A percentile compares a stretch with the other conserved stretches of the same genome.
phyloP scores from a whole-genome alignment of 192 early-diverging fungal species.

The Rhizophlyctis rosea region DNA sequence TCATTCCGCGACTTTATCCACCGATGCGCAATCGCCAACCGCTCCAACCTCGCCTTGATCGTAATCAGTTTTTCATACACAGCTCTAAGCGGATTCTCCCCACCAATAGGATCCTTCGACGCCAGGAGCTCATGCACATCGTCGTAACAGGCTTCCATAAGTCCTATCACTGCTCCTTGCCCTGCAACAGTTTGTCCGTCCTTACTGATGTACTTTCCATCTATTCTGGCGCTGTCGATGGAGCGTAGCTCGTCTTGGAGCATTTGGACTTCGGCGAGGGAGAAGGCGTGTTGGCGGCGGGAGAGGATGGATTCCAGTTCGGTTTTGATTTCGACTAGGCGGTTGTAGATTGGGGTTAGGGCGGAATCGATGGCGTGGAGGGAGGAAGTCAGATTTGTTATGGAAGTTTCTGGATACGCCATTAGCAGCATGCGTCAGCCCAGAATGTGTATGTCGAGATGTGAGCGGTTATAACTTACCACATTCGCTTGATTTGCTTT shows the following conservation, averaged over 20 bases:
- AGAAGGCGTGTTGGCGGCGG: slow-evolving; percentile 29
- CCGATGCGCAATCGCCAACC: slow-evolving; percentile 67
- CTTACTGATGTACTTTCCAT: slow-evolving; percentile 73
- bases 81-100: slow-evolving; percentile 34
- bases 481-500: slow-evolving; percentile 18
- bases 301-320: slow-evolving; percentile 45
- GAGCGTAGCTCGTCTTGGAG: slow-evolving; percentile 53
- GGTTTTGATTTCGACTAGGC: slow-evolving; percentile 71
- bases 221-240: slow-evolving; percentile 73
- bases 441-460: too few relatives aligned
- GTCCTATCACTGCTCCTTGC: slow-evolving; percentile 76
- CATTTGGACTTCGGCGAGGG: slow-evolving; percentile 36
- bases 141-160: slow-evolving; percentile 80
- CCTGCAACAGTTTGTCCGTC: slow-evolving; percentile 71
- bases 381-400: background rate
- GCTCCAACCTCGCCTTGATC: slow-evolving; percentile 74
- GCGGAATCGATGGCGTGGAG: slow-evolving; percentile 64
- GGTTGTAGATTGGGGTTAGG: slow-evolving; percentile 68
- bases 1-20: slow-evolving; percentile 54
- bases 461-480: background rate
- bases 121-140: slow-evolving; percentile 78
- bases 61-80: slow-evolving; percentile 39
- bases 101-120: slow-evolving; percentile 60
- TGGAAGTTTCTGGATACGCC: background rate
- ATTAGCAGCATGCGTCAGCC: too few relatives aligned